Conservation (phyloP, 1,284 basidiomycete species). For the Ceratobasidium sp. region DNA sequence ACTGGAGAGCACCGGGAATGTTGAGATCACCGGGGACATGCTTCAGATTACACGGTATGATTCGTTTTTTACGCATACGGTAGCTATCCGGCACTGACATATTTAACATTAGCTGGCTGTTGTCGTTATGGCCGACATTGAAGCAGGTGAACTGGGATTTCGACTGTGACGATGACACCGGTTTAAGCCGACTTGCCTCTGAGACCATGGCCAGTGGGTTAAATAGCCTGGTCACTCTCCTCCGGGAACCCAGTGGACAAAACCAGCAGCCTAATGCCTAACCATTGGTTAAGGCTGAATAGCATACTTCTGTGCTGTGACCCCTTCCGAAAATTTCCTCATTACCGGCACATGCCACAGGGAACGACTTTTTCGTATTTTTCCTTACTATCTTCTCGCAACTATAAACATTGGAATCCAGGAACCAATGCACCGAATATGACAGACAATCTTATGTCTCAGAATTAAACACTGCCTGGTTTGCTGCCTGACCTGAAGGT, state of each 20-base stretch:
- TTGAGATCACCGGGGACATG: neutral
- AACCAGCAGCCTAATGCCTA: no score
- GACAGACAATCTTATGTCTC: no score
- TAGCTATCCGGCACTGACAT: neutral
- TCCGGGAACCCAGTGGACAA: neutral
- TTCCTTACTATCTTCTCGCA: no score
- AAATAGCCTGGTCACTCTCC: neutral
- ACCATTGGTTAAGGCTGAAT: no score
- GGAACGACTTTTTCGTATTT: no score
- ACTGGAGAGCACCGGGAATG: neutral
- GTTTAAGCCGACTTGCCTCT: neutral
- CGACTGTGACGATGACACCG: neutral
- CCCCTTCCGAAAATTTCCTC: no score
- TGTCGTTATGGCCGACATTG: neutral
- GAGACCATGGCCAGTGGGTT: neutral
- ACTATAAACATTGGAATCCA: no score
- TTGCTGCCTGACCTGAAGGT: no score
- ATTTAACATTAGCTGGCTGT: neutral
- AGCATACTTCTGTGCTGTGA: no score
- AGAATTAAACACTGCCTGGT: no score
- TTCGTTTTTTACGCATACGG: neutral
- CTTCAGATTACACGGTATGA: neutral
- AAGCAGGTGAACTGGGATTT: neutral
- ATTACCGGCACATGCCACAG: no score
- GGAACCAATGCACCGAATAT: no score